These are phyloP conservation scores for Lachnellula hyalina DNA, from an alignment of 2,329 filamentous ascomycete genomes.

Conservation along the genomic window DNA sequence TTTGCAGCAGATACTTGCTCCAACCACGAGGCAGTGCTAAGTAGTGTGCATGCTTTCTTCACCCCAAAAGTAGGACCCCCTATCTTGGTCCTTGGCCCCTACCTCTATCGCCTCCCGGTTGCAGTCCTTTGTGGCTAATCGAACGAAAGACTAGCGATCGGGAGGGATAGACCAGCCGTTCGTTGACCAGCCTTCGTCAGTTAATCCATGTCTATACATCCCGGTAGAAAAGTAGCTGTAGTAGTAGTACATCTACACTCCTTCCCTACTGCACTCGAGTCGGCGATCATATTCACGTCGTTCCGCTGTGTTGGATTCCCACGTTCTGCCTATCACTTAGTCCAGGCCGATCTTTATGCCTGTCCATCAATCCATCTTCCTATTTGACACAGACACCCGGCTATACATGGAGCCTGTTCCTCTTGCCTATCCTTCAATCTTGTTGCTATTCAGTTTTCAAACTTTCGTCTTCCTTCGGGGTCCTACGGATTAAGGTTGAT, in stretches of 20 bases:
- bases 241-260: neutral
- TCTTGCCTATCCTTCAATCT: neutral
- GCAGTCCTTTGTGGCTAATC: constrained; percentile 4
- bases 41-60: no score
- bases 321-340: constrained; percentile 4
- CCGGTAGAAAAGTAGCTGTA: neutral
- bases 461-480: neutral
- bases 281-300: neutral
- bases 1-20: no score
- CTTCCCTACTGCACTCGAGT: neutral
- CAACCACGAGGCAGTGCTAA: no score
- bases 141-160: neutral
- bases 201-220: neutral
- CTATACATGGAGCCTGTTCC: neutral
- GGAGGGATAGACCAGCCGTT: neutral
- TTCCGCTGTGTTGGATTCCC: constrained; percentile 7
- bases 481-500: neutral
- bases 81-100: no score
- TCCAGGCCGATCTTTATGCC: neutral
- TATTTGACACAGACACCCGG: constrained; percentile 1
- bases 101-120: neutral
- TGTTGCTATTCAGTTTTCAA: neutral
- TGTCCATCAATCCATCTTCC: neutral
- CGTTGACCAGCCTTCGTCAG: neutral
- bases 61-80: no score